phyloP scores from a whole-genome alignment of 768 basidiomycete genomes.

The Hypsizygus marmoreus region DNA sequence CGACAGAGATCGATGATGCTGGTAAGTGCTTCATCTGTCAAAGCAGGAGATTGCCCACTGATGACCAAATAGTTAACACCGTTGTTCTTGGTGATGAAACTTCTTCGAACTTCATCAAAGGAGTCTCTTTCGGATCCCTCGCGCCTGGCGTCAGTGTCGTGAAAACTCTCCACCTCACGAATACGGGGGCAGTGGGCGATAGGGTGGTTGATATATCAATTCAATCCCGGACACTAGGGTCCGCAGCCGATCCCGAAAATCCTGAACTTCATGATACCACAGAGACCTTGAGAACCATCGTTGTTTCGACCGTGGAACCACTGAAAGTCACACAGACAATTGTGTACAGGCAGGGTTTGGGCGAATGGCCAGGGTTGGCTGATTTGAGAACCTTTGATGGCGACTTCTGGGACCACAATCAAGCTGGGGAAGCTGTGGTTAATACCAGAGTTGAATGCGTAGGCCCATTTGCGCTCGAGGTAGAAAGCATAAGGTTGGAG shows the following conservation, averaged over 20 bases:
- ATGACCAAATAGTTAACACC: slow-evolving; percentile 48
- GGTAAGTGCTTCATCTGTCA: slow-evolving; percentile 42
- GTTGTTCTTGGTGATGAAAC: slow-evolving; percentile 62
- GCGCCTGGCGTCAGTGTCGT: slow-evolving; percentile 54
- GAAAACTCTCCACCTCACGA: slow-evolving; percentile 67
- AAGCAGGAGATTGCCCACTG: not conserved
- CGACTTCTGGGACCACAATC: slow-evolving; percentile 51
- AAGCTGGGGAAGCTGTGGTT: slow-evolving; percentile 60
- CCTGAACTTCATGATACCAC: slow-evolving; percentile 36
- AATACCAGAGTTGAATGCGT: slow-evolving; percentile 50
- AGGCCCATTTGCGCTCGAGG: slow-evolving; percentile 57
- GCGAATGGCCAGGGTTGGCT: slow-evolving; percentile 45
- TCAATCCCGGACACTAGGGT: slow-evolving; percentile 52
- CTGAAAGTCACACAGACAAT: slow-evolving; percentile 57
- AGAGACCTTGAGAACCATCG: slow-evolving; percentile 69
- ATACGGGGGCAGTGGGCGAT: slow-evolving; percentile 64
- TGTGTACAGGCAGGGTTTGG: slow-evolving; percentile 48
- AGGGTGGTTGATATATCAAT: slow-evolving; percentile 82
- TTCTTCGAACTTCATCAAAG: slow-evolving; percentile 77
- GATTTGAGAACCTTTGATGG: slow-evolving; percentile 57
- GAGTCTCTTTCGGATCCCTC: slow-evolving; percentile 65
- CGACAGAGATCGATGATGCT: slow-evolving; percentile 72
- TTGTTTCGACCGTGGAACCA: slow-evolving; percentile 66
- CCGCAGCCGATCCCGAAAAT: slow-evolving; percentile 26
- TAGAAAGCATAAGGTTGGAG: slow-evolving; percentile 50